phyloP scores from a whole-genome alignment of 1,139 yeast species.

The Yamadazyma buinensis region DNA sequence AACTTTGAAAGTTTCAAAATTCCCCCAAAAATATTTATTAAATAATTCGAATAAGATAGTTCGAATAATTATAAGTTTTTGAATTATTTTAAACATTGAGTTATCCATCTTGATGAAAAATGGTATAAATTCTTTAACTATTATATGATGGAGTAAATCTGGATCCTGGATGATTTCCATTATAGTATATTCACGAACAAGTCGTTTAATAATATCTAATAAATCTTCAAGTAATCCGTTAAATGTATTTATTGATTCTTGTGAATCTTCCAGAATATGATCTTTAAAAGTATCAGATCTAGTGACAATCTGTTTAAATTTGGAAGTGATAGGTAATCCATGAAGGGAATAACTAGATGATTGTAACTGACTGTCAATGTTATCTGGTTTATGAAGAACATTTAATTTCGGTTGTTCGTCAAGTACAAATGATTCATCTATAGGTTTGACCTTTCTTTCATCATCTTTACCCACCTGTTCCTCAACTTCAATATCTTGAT shows the following conservation, averaged over 20 bases:
- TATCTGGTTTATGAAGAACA: too few relatives aligned
- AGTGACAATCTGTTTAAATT: conserved; percentile 7
- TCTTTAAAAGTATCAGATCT: conserved; percentile 1
- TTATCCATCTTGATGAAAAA: conserved; percentile 4
- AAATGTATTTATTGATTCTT: not conserved
- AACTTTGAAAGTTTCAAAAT: not conserved
- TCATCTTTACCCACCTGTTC: not conserved
- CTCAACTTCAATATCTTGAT: conserved; percentile 1
- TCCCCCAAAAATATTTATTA: conserved; percentile 1
- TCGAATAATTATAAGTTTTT: not conserved
- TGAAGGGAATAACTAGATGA: conserved; percentile 14
- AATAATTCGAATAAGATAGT: not conserved
- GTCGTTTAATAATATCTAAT: not conserved
- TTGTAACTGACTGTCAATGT: too few relatives aligned
- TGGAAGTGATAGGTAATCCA: conserved; percentile 17
- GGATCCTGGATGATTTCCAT: conserved; percentile 2
- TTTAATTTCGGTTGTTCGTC: too few relatives aligned
- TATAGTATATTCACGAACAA: not conserved
- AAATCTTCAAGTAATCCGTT: not conserved
- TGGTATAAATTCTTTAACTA: conserved; percentile 1
- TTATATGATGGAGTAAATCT: not conserved
- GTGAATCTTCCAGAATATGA: conserved; percentile 4
- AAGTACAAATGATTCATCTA: too few relatives aligned
- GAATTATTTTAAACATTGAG: conserved; percentile 1
- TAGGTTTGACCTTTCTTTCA: too few relatives aligned